Evolutionary conservation across 768 basidiomycete genomes (phyloP).

Genomic region (Rubroboletus pulcherrimus): DNA sequence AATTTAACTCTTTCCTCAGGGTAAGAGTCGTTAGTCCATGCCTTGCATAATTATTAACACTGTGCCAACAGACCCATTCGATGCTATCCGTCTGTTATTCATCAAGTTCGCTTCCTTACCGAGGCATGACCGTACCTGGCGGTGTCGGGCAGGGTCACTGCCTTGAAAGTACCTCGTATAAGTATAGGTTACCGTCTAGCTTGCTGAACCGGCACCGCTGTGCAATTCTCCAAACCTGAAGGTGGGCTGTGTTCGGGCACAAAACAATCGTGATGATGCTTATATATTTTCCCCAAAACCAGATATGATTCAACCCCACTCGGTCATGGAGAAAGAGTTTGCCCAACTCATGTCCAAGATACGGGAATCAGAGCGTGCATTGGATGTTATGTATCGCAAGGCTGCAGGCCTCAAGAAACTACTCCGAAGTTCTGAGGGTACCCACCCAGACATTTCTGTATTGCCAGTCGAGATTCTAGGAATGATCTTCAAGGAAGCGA

Average conservation of each 20-base stretch:
- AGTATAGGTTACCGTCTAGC: conserved; percentile 2
- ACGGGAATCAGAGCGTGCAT: conserved; percentile 16
- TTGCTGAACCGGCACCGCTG: background rate
- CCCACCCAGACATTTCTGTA: conserved; percentile 11
- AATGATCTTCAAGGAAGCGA: conserved; percentile 24
- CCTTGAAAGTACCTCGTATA: conserved; percentile 10
- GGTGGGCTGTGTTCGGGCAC: conserved; percentile 8
- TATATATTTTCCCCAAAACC: background rate
- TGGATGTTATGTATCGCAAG: conserved; percentile 19
- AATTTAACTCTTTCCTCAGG: background rate
- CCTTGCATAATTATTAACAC: background rate
- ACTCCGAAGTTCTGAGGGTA: background rate
- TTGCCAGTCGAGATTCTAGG: conserved; percentile 26
- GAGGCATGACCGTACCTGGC: background rate
- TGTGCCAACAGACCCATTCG: background rate
- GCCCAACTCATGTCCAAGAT: conserved; percentile 18
- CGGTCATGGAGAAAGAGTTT: conserved; percentile 12
- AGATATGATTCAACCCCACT: conserved; percentile 13
- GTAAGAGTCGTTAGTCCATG: background rate
- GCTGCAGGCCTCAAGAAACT: conserved; percentile 11
- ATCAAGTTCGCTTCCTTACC: conserved; percentile 9
- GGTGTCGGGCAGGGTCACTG: background rate
- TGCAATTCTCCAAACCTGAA: background rate
- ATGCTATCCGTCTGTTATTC: background rate
- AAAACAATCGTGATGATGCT: background rate